Evolutionary conservation across 352 stramenopile species (phyloP), one percentile per base, ranked within the genome.

Genomic region (Peronospora belbahrii): DNA sequence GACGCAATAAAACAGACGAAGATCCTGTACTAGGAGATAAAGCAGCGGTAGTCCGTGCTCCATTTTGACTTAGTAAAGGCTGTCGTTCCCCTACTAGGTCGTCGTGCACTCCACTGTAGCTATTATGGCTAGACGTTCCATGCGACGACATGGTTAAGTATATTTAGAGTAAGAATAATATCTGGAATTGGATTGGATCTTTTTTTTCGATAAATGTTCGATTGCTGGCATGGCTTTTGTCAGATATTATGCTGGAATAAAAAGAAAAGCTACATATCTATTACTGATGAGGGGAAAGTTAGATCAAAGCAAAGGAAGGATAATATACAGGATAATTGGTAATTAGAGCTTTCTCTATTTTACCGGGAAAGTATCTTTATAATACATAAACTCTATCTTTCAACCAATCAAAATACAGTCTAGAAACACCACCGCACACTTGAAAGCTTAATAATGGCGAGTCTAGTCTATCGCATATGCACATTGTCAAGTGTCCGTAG

Each of bases 1-100:
- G 67, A 5, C 69, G 70, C 34, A 72, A 32, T 27, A 73, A 45
- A 23, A 38, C 17, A n/a, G 67, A 68, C 18, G 59, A 46, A 2
- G 39, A 56, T 11, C 67, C 71, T 8, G 65, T 83, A 36, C 67
- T 86, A 1, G 67, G 69, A 10, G 71, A 82, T 17, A 82, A 44
- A 19, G 60, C 68, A 10, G 59, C 58, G n/a, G 66, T 62, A 3
- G 69, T 76, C 30, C 55, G 42, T 5, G 9, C 20, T 4, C 48
- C 41, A 7, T 19, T 42, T 4, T 47, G 13, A 10, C 37, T 37
- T 18, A 84, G 48, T 28, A 86, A 57, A 31, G 71, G 71, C 40
- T 74, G 59, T 15, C 70, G 59, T 37, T 82, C 67, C 15, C 57
- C 51, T 19, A 71, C 23, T 28, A 52, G 15, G 27, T 63, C 58